A percentile compares a stretch with the other conserved stretches of the same genome.
These are phyloP conservation scores for Neopestalotiopsis sp. DNA, from an alignment of 2,329 filamentous ascomycete genomes.

Conservation along the genomic window DNA sequence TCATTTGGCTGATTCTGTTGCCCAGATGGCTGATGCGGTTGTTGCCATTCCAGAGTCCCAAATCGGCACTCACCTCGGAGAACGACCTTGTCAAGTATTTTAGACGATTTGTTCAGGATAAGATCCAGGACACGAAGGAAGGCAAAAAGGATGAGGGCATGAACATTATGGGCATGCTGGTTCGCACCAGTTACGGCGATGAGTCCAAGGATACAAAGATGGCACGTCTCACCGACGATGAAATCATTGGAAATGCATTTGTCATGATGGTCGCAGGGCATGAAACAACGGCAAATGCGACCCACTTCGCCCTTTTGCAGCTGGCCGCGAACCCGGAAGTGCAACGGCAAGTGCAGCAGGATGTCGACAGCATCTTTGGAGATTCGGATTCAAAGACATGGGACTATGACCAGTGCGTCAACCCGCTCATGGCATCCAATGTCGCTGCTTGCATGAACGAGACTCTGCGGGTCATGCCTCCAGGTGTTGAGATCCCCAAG, in stretches of 20 bases:
- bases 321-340: slow-evolving; percentile 69
- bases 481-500: slow-evolving; percentile 77
- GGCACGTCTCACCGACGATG: slow-evolving; percentile 59
- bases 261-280: slow-evolving; percentile 76
- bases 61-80: slow-evolving; percentile 58
- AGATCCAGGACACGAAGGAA: slow-evolving; percentile 49
- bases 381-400: slow-evolving; percentile 64
- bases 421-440: slow-evolving; percentile 70
- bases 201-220: slow-evolving; percentile 31
- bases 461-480: slow-evolving; percentile 74
- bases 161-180: slow-evolving; percentile 59
- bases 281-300: slow-evolving; percentile 78
- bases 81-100: slow-evolving; percentile 73
- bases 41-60: slow-evolving; percentile 57
- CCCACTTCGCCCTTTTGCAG: slow-evolving; percentile 73
- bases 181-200: slow-evolving; percentile 47
- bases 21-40: slow-evolving; percentile 62
- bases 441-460: slow-evolving; percentile 80
- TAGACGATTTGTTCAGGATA: slow-evolving; percentile 69
- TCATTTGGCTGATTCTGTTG: slow-evolving; percentile 65
- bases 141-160: slow-evolving; percentile 50
- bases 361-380: slow-evolving; percentile 70
- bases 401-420: slow-evolving; percentile 74
- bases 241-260: slow-evolving; percentile 77
- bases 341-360: slow-evolving; percentile 71